Base-by-base conservation (phyloP, 2,329 filamentous ascomycete genomes). In the Coniella lustricola region DNA sequence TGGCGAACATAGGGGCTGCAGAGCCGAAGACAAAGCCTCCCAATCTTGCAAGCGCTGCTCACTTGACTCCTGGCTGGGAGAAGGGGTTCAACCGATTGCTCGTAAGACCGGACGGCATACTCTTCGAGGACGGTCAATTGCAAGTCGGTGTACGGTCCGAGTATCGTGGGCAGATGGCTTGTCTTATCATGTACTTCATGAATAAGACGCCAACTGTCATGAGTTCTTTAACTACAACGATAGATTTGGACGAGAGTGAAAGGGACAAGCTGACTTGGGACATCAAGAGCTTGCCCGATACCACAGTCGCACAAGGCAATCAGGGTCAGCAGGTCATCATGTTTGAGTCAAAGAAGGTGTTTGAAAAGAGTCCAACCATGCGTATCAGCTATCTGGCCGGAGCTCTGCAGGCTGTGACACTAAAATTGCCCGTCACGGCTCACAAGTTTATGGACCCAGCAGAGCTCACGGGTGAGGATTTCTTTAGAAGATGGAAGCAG, bases 401-500 rank as follows among this genome's bases (percentile, higher is more conserved):
- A 53, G 88, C 93, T 2, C 72, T 98, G 49, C 93, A 98, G 66
- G 91, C 89, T 1, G 73, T 97, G 34, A 98, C 93, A 0, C 72
- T 98, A 35, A 91, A 94, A 65, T 75, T 98, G 4, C 93, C 93
- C 0, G 79, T 98, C 3, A 74, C 87, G 0, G 79, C 91, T 46
- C 91, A 97, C 68, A 95, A 96, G 64, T 98, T 95, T 62, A 96
- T 97, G 90, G 90, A 96, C 54, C 81, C 87, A 0, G 90, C 93
- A 0, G 85, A 93, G 49, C 73, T 98, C 34, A 80, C 80, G 7
- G 82, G 85, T 0, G 93, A 98, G 45, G 93, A 98, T 63, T 98
- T 97, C 69, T 98, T 98, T 79, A 96, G 94, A 74, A 78, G 94
- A 44, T 98, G 93, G 93, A 94, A 95, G 74, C 93, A 98, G 69